Conservation (phyloP, 768 basidiomycete species). For the Suillus weaverae region DNA sequence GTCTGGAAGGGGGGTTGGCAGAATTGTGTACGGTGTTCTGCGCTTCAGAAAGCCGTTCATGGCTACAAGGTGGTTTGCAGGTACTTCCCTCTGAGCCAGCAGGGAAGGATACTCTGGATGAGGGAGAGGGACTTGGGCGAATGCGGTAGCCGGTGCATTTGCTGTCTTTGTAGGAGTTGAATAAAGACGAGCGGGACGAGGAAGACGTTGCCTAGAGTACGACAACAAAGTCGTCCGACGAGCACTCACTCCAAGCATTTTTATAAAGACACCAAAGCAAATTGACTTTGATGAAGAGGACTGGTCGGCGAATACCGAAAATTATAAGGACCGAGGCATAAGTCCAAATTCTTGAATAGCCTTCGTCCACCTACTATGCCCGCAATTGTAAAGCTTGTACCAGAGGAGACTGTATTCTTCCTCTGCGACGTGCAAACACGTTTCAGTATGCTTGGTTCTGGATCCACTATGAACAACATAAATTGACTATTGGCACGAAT, state of each 20-base stretch:
- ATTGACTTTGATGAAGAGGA: not conserved
- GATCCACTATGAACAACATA: not conserved
- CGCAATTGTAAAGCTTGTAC: constrained; percentile 38
- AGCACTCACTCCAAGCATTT: not conserved
- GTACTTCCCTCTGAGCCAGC: constrained; percentile 28
- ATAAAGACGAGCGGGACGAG: constrained; percentile 69
- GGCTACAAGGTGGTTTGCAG: constrained; percentile 27
- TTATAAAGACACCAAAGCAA: not conserved
- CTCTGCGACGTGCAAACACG: constrained; percentile 83
- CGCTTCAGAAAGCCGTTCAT: constrained; percentile 54
- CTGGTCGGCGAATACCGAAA: not conserved
- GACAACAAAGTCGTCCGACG: constrained; percentile 46
- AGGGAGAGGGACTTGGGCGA: constrained; percentile 37
- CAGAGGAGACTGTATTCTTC: constrained; percentile 55
- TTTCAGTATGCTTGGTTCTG: constrained; percentile 53
- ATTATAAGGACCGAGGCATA: too few relatives aligned
- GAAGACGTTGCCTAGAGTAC: constrained; percentile 64
- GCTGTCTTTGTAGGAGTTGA: constrained; percentile 61
- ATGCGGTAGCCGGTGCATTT: constrained; percentile 54
- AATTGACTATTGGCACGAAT: constrained; percentile 24
- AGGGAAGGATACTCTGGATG: constrained; percentile 42
- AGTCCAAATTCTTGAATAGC: not conserved
- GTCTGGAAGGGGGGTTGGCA: constrained; percentile 66
- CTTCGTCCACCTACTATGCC: constrained; percentile 38
- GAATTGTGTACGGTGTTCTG: constrained; percentile 50